These are phyloP conservation scores for Erucastrum elatum DNA, from an alignment of 345 rosid genomes.

Conservation along the genomic window DNA sequence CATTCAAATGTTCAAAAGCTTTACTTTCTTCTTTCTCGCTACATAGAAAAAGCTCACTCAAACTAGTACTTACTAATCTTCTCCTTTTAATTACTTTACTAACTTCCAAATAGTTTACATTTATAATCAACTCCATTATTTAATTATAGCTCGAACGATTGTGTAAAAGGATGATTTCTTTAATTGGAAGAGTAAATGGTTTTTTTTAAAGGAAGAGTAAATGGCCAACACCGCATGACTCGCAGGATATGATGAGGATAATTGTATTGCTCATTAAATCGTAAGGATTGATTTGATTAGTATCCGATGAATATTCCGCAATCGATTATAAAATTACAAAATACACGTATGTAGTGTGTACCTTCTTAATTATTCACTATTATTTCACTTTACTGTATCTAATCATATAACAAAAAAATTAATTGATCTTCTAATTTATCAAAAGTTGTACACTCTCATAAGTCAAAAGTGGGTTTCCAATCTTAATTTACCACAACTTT, in stretches of 20 bases:
- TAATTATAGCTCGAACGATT: constrained; percentile 1
- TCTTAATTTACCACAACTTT: background rate
- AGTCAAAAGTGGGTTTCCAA: background rate
- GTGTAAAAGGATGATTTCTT: constrained; percentile 29
- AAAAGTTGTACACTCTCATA: background rate
- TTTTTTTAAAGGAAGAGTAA: background rate
- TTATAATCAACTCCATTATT: background rate
- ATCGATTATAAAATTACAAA: constrained; percentile 29
- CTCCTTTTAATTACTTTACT: background rate
- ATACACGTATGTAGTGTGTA: constrained; percentile 29
- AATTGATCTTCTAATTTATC: background rate
- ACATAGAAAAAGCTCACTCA: constrained; percentile 2
- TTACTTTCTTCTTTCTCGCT: background rate
- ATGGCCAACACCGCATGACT: constrained; percentile 36
- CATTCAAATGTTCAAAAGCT: constrained; percentile 23
- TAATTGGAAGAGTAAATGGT: constrained; percentile 15
- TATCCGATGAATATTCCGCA: constrained; percentile 25
- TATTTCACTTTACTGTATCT: constrained; percentile 9
- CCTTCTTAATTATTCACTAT: constrained; percentile 11
- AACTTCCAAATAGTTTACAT: background rate
- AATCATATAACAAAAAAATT: background rate
- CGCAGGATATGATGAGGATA: constrained; percentile 18
- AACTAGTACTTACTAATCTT: background rate
- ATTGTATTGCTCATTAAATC: constrained; percentile 11
- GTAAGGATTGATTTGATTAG: background rate